These are phyloP conservation scores for Calonectria pseudoreteaudii DNA, from an alignment of 2,329 filamentous ascomycete genomes.

Conservation along the genomic window DNA sequence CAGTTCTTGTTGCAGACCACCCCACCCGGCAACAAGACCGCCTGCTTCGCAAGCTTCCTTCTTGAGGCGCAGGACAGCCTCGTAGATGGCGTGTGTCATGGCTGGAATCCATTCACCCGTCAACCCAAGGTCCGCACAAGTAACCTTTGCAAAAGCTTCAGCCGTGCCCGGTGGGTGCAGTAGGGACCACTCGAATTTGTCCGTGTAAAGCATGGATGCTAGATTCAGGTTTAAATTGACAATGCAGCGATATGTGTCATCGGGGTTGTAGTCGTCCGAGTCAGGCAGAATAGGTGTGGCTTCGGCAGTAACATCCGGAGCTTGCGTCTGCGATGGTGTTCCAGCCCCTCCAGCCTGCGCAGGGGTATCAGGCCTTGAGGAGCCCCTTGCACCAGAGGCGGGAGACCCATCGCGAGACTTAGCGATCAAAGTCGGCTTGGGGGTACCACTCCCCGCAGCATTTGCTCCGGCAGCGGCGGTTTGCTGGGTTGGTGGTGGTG, in stretches of 20 bases:
- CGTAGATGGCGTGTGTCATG: conserved; percentile 96
- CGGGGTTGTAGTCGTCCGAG: conserved; percentile 84
- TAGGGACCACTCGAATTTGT: conserved; percentile 98
- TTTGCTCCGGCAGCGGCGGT: conserved; percentile 29
- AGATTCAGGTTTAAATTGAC: conserved; percentile 92
- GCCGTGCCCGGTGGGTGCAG: conserved; percentile 92
- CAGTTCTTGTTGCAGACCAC: conserved; percentile 71
- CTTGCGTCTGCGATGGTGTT: conserved; percentile 60
- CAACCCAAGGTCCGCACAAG: conserved; percentile 91
- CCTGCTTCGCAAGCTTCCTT: conserved; percentile 97
- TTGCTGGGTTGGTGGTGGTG: conserved; percentile 41
- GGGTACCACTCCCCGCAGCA: conserved; percentile 39
- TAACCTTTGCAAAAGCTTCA: conserved; percentile 91
- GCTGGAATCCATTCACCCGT: conserved; percentile 93
- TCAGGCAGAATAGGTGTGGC: conserved; percentile 72
- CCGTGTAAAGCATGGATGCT: conserved; percentile 90
- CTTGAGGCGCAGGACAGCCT: conserved; percentile 90
- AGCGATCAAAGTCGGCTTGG: conserved; percentile 44
- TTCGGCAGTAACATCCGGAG: conserved; percentile 73
- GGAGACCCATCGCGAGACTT: conserved; percentile 55
- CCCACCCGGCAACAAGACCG: conserved; percentile 81
- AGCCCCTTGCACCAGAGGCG: conserved; percentile 46
- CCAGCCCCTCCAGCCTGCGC: conserved; percentile 62
- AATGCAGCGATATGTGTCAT: conserved; percentile 95
- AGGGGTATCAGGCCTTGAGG: conserved; percentile 69